Base-by-base conservation (phyloP, 2,329 filamentous ascomycete species). In the Teratosphaeria pseudoeucalypti region DNA sequence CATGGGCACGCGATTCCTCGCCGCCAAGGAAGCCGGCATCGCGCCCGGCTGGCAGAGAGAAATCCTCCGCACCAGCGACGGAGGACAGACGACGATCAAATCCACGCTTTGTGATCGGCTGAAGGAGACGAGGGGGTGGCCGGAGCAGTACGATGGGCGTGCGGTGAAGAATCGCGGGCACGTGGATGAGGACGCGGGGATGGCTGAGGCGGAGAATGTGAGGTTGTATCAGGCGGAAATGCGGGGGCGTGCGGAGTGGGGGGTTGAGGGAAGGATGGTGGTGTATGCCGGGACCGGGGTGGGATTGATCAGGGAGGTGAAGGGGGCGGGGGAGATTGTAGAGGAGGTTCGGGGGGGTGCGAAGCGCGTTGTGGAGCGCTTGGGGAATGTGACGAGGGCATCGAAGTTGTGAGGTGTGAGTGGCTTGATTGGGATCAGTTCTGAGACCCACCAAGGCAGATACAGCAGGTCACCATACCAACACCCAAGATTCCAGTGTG, bases 1-100 rank as follows among this genome's bases (percentile, higher is more conserved):
- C 0, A 77, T 89, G 75, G 86, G 86, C 0, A 88, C 86, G 0
- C 77, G 84, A 7, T 85, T 87, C 59, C 77, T 88, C 0, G 83
- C 83, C 1, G 65, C 72, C 1, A 68, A 70, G 0, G 81, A 83
- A 66, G 77, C 79, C 1, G 69, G 71, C 34, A 75, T 81, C 7
- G 68, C 74, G 3, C 67, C 73, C 11, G 80, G 79, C 0, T 82
- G 82, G 63, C 71, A 71, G 60, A 66, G 76, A 16, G 78, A 77
- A 16, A 70, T 83, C 0, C 34, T 83, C 0, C 61, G 70, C 0
- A 76, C 77, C 3, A 68, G 57, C 0, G 81, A 83, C 67, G 81
- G 81, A 1, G 81, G 81, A 0, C 70, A 77, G 54, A 76, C 64
- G n/a, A 84, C 81, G 0, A 73, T 75, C 14, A 68, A 80, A 55